A percentile compares a stretch with the other conserved stretches of the same genome.
These are phyloP conservation scores for Symbiodinium natans DNA, from an alignment of 73 alveolate species.

Conservation along the genomic window DNA sequence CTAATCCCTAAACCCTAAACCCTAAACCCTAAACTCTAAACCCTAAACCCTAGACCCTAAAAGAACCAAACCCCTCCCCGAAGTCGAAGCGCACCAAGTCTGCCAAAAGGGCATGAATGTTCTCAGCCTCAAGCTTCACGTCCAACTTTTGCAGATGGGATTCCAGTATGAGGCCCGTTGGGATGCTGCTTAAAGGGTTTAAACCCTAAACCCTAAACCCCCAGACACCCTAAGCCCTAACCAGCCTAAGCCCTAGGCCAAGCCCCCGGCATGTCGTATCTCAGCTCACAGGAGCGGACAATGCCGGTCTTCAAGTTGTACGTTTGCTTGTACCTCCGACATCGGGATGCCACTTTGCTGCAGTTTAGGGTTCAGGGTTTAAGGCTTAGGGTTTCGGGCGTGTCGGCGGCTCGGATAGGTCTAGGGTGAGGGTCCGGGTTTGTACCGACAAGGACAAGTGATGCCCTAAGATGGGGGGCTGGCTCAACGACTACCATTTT, in stretches of 20 bases:
- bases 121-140: neutral
- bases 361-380: neutral
- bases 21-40: too few species aligned
- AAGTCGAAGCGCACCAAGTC: neutral
- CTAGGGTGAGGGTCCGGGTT: too few species aligned
- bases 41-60: too few species aligned
- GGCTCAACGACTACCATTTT: too few species aligned
- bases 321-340: slow-evolving; percentile 69
- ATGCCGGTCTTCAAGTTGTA: slow-evolving; percentile 84
- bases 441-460: too few species aligned
- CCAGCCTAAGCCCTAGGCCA: too few species aligned
- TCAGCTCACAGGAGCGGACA: slow-evolving; percentile 65
- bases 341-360: neutral
- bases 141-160: neutral
- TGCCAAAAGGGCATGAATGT: neutral
- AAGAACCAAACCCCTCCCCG: neutral
- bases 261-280: slow-evolving; percentile 48
- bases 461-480: too few species aligned
- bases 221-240: too few species aligned
- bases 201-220: too few species aligned
- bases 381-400: neutral
- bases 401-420: too few species aligned
- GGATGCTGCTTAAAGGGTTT: too few species aligned
- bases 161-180: neutral
- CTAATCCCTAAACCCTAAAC: too few species aligned